Evolutionary conservation across 768 basidiomycete species (phyloP).

Genomic region (Mycena filopes): DNA sequence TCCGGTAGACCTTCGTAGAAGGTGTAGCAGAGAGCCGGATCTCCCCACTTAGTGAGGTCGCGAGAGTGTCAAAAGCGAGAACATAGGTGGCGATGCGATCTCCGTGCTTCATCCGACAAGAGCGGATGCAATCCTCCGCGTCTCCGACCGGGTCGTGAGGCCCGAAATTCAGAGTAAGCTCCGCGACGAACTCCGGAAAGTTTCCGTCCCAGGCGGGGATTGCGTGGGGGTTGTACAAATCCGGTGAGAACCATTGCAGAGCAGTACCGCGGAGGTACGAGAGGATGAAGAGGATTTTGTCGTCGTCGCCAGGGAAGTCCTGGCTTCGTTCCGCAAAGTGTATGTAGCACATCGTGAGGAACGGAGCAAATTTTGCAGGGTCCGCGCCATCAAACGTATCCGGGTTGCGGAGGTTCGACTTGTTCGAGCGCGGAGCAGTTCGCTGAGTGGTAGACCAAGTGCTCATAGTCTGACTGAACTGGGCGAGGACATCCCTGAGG

Average conservation of each 20-base stretch:
- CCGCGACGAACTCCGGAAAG: background rate
- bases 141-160: slow-evolving; percentile 9
- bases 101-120: background rate
- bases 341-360: background rate
- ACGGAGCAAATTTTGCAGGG: background rate
- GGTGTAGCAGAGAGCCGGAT: too few relatives aligned
- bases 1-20: too few relatives aligned
- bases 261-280: slow-evolving; percentile 3
- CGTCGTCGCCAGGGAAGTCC: background rate
- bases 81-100: too few relatives aligned
- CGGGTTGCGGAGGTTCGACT: background rate
- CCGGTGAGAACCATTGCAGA: background rate
- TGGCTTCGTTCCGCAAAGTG: background rate
- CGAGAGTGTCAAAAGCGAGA: too few relatives aligned
- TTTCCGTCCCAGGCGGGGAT: background rate
- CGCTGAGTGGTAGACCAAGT: too few relatives aligned
- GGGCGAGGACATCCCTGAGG: too few relatives aligned
- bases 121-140: background rate
- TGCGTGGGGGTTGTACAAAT: background rate
- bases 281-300: background rate
- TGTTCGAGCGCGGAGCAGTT: too few relatives aligned
- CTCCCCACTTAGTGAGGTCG: too few relatives aligned
- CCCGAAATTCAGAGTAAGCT: slow-evolving; percentile 1
- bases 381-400: background rate
- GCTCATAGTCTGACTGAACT: too few relatives aligned